A percentile compares a stretch with the other conserved stretches of the same genome.
Conservation (phyloP, 108 stramenopile genomes). For the Phaeodactylum tricornutum region DNA sequence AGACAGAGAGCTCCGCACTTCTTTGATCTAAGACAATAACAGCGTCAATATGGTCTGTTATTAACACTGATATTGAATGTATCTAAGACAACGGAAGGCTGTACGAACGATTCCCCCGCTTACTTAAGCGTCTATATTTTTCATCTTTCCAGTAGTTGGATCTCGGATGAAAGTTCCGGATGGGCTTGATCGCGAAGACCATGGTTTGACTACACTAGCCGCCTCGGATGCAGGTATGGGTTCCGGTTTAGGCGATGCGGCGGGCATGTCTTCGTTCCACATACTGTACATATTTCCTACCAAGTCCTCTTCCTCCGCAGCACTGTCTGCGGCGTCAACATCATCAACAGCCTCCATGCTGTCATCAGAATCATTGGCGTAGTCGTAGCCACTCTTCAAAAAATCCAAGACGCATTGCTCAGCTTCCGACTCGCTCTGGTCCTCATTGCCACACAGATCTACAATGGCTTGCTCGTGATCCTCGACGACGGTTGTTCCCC, state of each 20-base stretch:
- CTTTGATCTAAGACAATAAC: too few relatives aligned
- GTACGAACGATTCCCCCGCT: too few relatives aligned
- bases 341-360: neutral
- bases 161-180: conserved; percentile 73
- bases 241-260: too few relatives aligned
- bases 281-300: too few relatives aligned
- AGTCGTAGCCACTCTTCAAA: conserved; percentile 7
- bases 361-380: conserved; percentile 5
- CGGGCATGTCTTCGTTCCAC: too few relatives aligned
- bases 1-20: too few relatives aligned
- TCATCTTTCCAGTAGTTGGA: conserved; percentile 66
- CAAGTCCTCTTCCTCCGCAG: too few relatives aligned
- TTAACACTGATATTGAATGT: too few relatives aligned
- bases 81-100: too few relatives aligned
- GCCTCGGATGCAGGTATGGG: conserved; percentile 12
- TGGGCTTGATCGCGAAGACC: conserved; percentile 60
- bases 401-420: conserved; percentile 30
- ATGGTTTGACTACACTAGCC: too few relatives aligned
- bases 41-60: too few relatives aligned
- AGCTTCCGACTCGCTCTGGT: conserved; percentile 15
- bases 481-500: conserved; percentile 47
- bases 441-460: conserved; percentile 42
- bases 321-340: conserved; percentile 14
- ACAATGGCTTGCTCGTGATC: conserved; percentile 59
- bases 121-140: conserved; percentile 67